Evolutionary conservation across 2,329 filamentous ascomycete genomes (phyloP).

Genomic region (Capronia coronata): DNA sequence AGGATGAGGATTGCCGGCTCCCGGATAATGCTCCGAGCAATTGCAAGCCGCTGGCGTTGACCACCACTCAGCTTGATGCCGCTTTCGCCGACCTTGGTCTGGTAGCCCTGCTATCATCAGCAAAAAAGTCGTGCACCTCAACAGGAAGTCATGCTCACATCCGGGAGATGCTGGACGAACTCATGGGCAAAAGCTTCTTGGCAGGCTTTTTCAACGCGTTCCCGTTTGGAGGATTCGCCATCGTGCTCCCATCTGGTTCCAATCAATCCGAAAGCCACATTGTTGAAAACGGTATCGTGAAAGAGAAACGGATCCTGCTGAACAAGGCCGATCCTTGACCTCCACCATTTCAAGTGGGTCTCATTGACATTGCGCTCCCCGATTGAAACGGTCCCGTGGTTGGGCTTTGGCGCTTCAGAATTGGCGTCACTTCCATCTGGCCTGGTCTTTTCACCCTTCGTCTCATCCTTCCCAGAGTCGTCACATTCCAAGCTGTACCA

Average conservation of each 20-base stretch:
- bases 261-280: constrained; percentile 54
- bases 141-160: constrained; percentile 20
- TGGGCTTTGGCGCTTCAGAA: constrained; percentile 1
- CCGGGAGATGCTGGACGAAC: constrained; percentile 59
- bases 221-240: constrained; percentile 36
- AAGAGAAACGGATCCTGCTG: constrained; percentile 65
- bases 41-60: constrained; percentile 75
- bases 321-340: constrained; percentile 55
- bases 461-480: too few species aligned
- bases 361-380: constrained; percentile 49
- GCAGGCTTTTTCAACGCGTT: constrained; percentile 55
- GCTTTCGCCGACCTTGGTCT: constrained; percentile 67
- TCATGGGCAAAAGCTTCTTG: constrained; percentile 63
- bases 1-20: constrained; percentile 61
- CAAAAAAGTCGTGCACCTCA: background rate
- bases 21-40: constrained; percentile 64
- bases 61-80: constrained; percentile 77
- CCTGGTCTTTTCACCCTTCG: too few species aligned
- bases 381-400: constrained; percentile 47
- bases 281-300: constrained; percentile 58
- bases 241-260: constrained; percentile 35
- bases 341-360: constrained; percentile 57
- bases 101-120: constrained; percentile 51
- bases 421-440: background rate
- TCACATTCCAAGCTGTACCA: constrained; percentile 35